A percentile compares a stretch with the other conserved stretches of the same genome.
phyloP scores from a whole-genome alignment of 257 asterid species.

The Nicotiana sylvestris region DNA sequence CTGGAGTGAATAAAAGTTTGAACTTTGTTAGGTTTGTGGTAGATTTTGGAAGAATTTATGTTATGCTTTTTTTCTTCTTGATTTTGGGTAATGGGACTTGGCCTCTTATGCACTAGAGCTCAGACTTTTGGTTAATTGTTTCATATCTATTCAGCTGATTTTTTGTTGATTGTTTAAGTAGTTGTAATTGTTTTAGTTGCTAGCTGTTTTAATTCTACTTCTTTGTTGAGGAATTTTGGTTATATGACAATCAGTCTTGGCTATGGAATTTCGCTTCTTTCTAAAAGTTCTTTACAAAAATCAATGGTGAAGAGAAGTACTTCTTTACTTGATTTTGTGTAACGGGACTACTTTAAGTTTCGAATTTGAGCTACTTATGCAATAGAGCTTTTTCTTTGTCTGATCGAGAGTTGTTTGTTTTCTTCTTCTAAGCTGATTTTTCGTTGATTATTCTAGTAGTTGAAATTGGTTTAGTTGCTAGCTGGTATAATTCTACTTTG shows the following conservation, averaged over 20 bases:
- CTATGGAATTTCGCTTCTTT: too few species aligned
- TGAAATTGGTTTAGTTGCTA: not conserved
- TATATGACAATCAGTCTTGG: too few species aligned
- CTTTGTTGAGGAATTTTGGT: too few species aligned
- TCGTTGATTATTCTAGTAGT: not conserved
- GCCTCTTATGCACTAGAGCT: too few species aligned
- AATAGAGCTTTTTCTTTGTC: not conserved
- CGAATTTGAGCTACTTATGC: not conserved
- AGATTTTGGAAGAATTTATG: not conserved
- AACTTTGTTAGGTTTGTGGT: not conserved
- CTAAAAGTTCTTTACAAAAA: too few species aligned
- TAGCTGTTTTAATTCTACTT: not conserved
- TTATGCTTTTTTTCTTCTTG: not conserved
- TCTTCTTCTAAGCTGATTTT: not conserved
- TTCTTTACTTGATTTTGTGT: conserved; percentile 2
- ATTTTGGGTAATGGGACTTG: too few species aligned
- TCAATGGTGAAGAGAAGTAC: conserved; percentile 43
- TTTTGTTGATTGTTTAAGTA: not conserved
- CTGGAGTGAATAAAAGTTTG: conserved; percentile 57
- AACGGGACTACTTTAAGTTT: not conserved
- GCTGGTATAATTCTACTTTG: not conserved
- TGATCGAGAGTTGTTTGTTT: not conserved
- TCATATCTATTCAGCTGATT: not conserved
- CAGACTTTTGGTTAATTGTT: not conserved
- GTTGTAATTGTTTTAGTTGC: not conserved